Evolutionary conservation across 768 basidiomycete genomes (phyloP).

Genomic region (Mrakia frigida): DNA sequence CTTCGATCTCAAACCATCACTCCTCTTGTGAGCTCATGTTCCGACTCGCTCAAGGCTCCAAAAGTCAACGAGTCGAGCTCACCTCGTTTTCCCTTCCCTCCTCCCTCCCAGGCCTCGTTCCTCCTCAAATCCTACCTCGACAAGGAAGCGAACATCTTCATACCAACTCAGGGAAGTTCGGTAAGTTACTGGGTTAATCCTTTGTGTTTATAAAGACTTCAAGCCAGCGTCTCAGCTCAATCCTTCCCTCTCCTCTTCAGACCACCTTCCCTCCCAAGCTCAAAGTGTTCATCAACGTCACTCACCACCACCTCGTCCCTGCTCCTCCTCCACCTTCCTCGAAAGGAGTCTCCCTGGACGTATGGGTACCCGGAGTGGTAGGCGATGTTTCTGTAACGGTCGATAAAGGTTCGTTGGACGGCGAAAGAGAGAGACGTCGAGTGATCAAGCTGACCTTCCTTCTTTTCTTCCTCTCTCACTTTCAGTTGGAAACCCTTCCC

Average conservation of each 20-base stretch:
- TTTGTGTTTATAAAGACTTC: too few species aligned
- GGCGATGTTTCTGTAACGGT: conserved; percentile 23
- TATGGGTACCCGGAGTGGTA: conserved; percentile 18
- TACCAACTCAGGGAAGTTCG: background rate
- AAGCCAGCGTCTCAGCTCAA: background rate
- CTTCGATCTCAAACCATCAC: conserved; percentile 14
- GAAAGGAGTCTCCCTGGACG: background rate
- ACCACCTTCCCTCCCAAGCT: conserved; percentile 11
- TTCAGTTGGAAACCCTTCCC: conserved; percentile 20
- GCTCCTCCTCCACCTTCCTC: background rate
- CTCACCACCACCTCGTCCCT: conserved; percentile 21
- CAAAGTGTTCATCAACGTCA: conserved; percentile 30
- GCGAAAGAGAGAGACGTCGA: background rate
- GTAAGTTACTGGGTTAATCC: background rate
- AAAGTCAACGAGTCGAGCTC: background rate
- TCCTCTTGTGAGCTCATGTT: background rate
- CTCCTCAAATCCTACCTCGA: conserved; percentile 29
- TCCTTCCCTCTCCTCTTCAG: background rate
- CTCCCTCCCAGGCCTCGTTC: conserved; percentile 23
- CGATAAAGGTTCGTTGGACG: conserved; percentile 18
- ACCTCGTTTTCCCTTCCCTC: background rate
- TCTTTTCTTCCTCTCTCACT: background rate
- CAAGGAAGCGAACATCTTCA: conserved; percentile 7
- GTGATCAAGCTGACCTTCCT: background rate
- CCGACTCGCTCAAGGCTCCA: background rate